Evolutionary conservation across 2,329 filamentous ascomycete genomes (phyloP).

Genomic region (Colletotrichum sp.): DNA sequence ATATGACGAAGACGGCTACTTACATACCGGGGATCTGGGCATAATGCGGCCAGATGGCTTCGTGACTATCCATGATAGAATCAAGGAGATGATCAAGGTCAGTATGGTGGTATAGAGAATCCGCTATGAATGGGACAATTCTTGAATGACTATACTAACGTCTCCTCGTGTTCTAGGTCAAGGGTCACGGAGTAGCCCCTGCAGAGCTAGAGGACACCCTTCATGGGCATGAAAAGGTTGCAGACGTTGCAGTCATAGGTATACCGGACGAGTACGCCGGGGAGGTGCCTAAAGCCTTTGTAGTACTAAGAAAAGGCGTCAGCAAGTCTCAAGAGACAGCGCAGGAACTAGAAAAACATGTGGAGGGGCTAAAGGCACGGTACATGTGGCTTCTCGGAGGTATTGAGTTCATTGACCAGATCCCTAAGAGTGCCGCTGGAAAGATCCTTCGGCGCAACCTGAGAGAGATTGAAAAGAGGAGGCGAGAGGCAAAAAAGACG

Average conservation of each 20-base stretch:
- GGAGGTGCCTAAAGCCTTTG: constrained; percentile 62
- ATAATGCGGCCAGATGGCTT: constrained; percentile 59
- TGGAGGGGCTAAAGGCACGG: constrained; percentile 57
- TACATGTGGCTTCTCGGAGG: constrained; percentile 57
- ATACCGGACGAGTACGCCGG: constrained; percentile 59
- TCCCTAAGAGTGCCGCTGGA: constrained; percentile 66
- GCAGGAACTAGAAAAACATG: constrained; percentile 49
- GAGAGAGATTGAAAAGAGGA: constrained; percentile 34
- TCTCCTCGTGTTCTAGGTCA: constrained; percentile 27
- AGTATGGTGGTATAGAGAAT: not conserved
- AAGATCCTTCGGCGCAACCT: constrained; percentile 64
- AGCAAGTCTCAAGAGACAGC: constrained; percentile 36
- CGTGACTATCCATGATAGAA: constrained; percentile 63
- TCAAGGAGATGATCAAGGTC: constrained; percentile 74
- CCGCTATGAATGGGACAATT: not conserved
- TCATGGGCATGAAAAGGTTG: constrained; percentile 60
- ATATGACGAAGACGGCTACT: constrained; percentile 59
- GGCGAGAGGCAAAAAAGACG: not conserved
- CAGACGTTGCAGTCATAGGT: constrained; percentile 61
- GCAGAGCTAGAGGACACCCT: constrained; percentile 68
- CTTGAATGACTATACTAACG: not conserved
- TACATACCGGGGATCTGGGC: constrained; percentile 66
- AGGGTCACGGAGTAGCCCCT: constrained; percentile 66
- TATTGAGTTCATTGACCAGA: constrained; percentile 53
- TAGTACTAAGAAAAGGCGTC: constrained; percentile 44